Evolutionary conservation across 257 asterid genomes (phyloP).

Genomic region (Voacanga thouarsii): DNA sequence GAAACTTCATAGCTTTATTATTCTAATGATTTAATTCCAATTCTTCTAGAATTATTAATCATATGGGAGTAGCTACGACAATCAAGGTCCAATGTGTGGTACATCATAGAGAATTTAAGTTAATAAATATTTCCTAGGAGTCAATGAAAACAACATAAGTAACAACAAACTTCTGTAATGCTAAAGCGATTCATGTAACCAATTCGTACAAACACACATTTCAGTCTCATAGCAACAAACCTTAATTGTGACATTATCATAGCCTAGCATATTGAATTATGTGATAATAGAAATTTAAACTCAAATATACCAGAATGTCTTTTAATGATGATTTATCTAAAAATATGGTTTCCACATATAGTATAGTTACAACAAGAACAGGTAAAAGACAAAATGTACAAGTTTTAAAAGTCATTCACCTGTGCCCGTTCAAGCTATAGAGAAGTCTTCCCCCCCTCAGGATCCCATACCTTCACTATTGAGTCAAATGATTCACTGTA

Average conservation of each 20-base stretch:
- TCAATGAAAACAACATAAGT: not conserved
- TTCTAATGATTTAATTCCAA: too few relatives aligned
- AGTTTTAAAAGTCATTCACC: conserved; percentile 14
- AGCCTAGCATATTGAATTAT: not conserved
- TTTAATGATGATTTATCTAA: not conserved
- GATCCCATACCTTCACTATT: conserved; percentile 36
- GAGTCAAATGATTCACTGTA: conserved; percentile 38
- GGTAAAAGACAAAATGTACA: not conserved
- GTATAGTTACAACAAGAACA: too few relatives aligned
- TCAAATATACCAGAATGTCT: not conserved
- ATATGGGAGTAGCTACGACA: not conserved
- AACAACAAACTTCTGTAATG: not conserved
- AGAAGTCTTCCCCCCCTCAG: conserved; percentile 23
- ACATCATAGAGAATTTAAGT: not conserved
- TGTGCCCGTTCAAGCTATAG: conserved; percentile 31
- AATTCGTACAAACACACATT: not conserved
- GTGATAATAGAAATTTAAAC: not conserved
- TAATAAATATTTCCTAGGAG: not conserved
- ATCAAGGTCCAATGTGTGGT: not conserved
- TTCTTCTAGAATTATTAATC: not conserved
- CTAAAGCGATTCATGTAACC: not conserved
- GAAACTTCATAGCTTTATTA: not conserved
- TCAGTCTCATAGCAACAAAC: not conserved
- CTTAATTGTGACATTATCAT: not conserved
- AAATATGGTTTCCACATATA: not conserved